phyloP scores from a whole-genome alignment of 768 basidiomycete species.

The Hericium alpestre region DNA sequence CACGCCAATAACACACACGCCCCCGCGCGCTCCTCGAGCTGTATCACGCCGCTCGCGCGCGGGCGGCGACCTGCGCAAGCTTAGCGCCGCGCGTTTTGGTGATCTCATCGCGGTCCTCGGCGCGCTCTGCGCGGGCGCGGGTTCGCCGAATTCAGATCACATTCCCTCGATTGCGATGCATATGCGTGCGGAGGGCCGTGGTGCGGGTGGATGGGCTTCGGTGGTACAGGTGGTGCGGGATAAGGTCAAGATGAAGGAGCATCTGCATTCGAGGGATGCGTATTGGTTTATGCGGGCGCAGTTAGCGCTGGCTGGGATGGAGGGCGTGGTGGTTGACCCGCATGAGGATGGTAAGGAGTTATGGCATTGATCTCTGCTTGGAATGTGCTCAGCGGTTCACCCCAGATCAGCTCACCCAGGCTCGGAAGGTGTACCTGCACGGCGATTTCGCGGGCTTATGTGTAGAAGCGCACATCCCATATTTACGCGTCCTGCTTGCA shows the following conservation, averaged over 20 bases:
- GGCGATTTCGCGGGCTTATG: slow-evolving; percentile 28
- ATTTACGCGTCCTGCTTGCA: slow-evolving; percentile 31
- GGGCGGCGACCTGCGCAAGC: slow-evolving; percentile 2
- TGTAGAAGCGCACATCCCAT: slow-evolving; percentile 37
- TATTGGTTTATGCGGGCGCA: slow-evolving; percentile 52
- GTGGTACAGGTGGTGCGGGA: slow-evolving; percentile 34
- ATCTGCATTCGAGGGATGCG: slow-evolving; percentile 32
- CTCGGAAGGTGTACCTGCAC: slow-evolving; percentile 29
- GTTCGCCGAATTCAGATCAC: slow-evolving; percentile 1
- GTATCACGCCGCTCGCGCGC: slow-evolving; percentile 4
- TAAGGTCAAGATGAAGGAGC: slow-evolving; percentile 28
- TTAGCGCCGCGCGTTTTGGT: slow-evolving; percentile 8
- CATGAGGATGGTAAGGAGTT: slow-evolving; percentile 5
- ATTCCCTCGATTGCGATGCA: slow-evolving; percentile 16
- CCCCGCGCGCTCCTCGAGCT: slow-evolving; percentile 5
- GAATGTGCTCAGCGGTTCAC: background rate
- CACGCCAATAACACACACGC: slow-evolving; percentile 1
- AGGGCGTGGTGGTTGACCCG: slow-evolving; percentile 1
- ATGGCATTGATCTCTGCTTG: background rate
- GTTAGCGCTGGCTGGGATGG: background rate
- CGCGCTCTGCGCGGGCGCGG: slow-evolving; percentile 5
- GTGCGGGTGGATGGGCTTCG: slow-evolving; percentile 37
- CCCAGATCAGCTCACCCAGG: slow-evolving; percentile 15
- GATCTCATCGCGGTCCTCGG: slow-evolving; percentile 10
- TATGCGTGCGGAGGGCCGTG: slow-evolving; percentile 17